Evolutionary conservation across 306 rosid genomes (phyloP).

Genomic region (Medicago ruthenica): DNA sequence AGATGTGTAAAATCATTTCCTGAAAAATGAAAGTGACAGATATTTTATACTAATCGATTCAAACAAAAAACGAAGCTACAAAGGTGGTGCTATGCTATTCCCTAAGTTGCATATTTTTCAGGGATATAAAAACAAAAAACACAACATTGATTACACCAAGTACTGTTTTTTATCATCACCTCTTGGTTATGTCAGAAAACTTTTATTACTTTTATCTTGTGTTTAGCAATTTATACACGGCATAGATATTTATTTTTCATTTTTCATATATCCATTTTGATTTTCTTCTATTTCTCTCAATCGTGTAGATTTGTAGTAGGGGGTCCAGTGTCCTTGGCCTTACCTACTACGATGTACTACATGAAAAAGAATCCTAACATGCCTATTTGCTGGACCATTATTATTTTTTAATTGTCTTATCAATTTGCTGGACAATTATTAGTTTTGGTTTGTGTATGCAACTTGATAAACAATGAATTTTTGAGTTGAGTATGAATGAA

Average conservation of each 20-base stretch:
- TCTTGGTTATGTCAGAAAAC: conserved; percentile 44
- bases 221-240: conserved; percentile 44
- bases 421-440: conserved; percentile 39
- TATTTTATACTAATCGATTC: conserved; percentile 5
- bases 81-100: conserved; percentile 12
- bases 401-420: conserved; percentile 35
- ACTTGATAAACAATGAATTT: conserved; percentile 26
- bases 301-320: conserved; percentile 20
- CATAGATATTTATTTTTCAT: conserved; percentile 40
- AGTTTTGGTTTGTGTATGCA: conserved; percentile 36
- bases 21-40: conserved; percentile 2
- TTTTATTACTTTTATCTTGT: conserved; percentile 30
- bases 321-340: conserved; percentile 46
- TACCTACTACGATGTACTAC: conserved; percentile 42
- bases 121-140: conserved; percentile 12
- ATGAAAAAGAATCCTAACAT: conserved; percentile 50
- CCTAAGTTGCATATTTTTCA: conserved; percentile 12
- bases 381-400: conserved; percentile 42
- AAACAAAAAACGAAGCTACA: conserved; percentile 24
- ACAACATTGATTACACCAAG: conserved; percentile 27
- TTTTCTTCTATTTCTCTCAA: conserved; percentile 36
- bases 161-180: not conserved
- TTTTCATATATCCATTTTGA: conserved; percentile 23
- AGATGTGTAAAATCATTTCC: not conserved
- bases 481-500: conserved; percentile 14